phyloP scores from a whole-genome alignment of 2,329 filamentous ascomycete species.

The Didymella lethalis region DNA sequence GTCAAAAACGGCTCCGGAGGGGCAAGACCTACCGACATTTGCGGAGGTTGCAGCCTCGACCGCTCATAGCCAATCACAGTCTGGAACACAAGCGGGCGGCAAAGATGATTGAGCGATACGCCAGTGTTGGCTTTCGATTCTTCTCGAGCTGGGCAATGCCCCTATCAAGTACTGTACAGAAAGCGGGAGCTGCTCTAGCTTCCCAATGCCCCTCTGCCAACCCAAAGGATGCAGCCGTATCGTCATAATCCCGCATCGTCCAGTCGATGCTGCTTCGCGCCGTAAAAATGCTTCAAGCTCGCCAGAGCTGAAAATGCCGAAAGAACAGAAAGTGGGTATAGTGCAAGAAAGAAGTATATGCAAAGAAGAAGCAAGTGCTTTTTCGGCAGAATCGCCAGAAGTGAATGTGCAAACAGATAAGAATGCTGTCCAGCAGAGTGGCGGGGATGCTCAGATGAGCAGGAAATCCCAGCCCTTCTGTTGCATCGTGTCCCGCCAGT shows the following conservation, averaged over 20 bases:
- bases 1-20: constrained; percentile 18
- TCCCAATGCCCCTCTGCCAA: constrained; percentile 33
- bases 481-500: constrained; percentile 95
- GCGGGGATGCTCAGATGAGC: constrained; percentile 69
- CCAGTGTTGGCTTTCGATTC: constrained; percentile 37
- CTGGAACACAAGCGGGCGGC: constrained; percentile 10
- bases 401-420: constrained; percentile 40
- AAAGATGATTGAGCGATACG: constrained; percentile 32
- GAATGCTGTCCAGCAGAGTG: constrained; percentile 50
- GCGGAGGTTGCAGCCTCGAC: constrained; percentile 15
- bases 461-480: constrained; percentile 92
- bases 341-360: constrained; percentile 48
- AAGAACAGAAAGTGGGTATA: constrained; percentile 54
- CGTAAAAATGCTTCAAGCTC: constrained; percentile 35
- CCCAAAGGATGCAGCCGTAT: constrained; percentile 15
- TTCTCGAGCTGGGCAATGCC: constrained; percentile 29
- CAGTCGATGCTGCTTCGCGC: constrained; percentile 21
- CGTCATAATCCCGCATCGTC: constrained; percentile 22
- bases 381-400: constrained; percentile 24
- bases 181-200: constrained; percentile 48
- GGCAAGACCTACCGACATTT: constrained; percentile 21
- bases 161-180: constrained; percentile 43
- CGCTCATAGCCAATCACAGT: constrained; percentile 17
- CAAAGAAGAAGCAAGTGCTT: constrained; percentile 46
- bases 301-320: constrained; percentile 36